phyloP scores from a whole-genome alignment of 2,329 filamentous ascomycete genomes.

The Helicocarpus griseus region DNA sequence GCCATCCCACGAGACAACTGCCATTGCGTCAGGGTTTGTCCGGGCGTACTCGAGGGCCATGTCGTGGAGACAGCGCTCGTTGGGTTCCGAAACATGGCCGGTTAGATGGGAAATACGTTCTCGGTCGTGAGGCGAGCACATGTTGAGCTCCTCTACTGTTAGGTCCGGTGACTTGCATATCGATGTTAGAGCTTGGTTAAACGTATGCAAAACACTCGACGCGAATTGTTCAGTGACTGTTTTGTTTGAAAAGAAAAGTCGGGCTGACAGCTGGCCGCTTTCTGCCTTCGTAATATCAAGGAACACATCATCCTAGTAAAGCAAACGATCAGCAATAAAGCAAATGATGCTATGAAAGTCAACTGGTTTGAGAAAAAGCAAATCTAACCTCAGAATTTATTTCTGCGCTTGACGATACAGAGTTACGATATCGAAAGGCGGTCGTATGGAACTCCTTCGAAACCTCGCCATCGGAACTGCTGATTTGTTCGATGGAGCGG shows the following conservation, averaged over 20 bases:
- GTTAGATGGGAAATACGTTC: not conserved
- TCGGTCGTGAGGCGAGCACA: conserved; percentile 1
- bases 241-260: not conserved
- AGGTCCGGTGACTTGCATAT: not conserved
- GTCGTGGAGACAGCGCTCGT: conserved; percentile 1
- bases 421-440: not conserved
- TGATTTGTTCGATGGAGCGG: not conserved
- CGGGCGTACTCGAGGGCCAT: not conserved
- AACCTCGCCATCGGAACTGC: not conserved
- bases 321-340: not conserved
- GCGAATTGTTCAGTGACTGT: not conserved
- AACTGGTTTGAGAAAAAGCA: not conserved
- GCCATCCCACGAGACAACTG: conserved; percentile 4
- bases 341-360: not conserved
- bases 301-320: not conserved
- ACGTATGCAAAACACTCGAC: conserved; percentile 1
- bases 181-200: not conserved
- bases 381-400: not conserved
- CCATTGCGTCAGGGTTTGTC: conserved; percentile 1
- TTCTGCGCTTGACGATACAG: not conserved
- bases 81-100: not conserved
- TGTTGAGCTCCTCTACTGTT: conserved; percentile 1
- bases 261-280: not conserved
- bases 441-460: not conserved
- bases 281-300: not conserved